A percentile compares a stretch with the other conserved stretches of the same genome.
phyloP scores from a whole-genome alignment of 2,329 filamentous ascomycete species.

The Truncatella angustata region DNA sequence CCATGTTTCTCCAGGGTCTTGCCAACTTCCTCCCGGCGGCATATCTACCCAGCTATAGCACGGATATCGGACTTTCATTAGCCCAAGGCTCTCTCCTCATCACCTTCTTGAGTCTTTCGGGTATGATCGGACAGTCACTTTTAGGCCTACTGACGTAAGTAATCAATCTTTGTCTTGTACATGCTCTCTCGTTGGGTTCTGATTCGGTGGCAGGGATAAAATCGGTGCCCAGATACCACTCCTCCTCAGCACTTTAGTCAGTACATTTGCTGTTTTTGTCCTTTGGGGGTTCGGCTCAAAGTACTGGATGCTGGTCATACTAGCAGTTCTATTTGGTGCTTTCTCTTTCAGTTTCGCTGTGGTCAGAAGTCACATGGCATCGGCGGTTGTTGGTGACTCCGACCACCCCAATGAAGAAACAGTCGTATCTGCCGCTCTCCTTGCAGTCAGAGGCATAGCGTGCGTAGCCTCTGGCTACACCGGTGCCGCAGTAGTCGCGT shows the following conservation, averaged over 20 bases:
- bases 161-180: not conserved
- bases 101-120: slow-evolving; percentile 1
- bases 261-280: not conserved
- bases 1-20: slow-evolving; percentile 3
- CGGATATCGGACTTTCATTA: not conserved
- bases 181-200: not conserved
- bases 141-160: not conserved
- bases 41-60: slow-evolving; percentile 3
- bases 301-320: slow-evolving; percentile 4
- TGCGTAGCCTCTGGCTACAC: slow-evolving; percentile 2
- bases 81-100: slow-evolving; percentile 5
- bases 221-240: slow-evolving; percentile 1
- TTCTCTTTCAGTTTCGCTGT: slow-evolving; percentile 2
- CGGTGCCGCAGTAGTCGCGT: not conserved
- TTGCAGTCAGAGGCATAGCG: not conserved
- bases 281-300: slow-evolving; percentile 1
- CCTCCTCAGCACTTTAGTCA: not conserved
- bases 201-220: not conserved
- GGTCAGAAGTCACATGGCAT: not conserved
- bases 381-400: not conserved
- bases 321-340: not conserved
- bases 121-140: not conserved
- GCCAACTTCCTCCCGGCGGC: not conserved
- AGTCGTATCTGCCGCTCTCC: not conserved
- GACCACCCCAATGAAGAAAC: not conserved